A percentile compares a stretch with the other conserved stretches of the same genome.
phyloP scores from a whole-genome alignment of 2,329 filamentous ascomycete species.

The Cadophora luteo-olivacea region DNA sequence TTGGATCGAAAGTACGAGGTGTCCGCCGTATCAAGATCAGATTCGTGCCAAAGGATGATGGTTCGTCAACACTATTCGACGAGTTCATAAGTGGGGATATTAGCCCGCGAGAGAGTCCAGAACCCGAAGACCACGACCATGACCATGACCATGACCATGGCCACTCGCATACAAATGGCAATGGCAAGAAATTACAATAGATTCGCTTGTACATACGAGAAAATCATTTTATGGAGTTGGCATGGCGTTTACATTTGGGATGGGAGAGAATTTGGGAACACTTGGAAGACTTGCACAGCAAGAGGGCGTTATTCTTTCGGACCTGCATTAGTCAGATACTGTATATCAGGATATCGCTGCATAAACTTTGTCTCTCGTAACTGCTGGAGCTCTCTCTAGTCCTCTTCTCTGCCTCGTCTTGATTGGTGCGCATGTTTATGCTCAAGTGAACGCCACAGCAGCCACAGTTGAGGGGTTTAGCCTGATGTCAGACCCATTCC shows the following conservation, averaged over 20 bases:
- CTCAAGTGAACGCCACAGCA: slow-evolving; percentile 18
- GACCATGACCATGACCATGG: slow-evolving; percentile 52
- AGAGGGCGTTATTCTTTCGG: slow-evolving; percentile 30
- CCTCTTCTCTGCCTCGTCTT: slow-evolving; percentile 12
- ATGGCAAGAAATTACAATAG: slow-evolving; percentile 44
- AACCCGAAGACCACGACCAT: slow-evolving; percentile 62
- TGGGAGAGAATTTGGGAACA: slow-evolving; percentile 7
- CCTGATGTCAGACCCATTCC: slow-evolving; percentile 21
- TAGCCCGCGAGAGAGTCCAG: slow-evolving; percentile 61
- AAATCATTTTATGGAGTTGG: slow-evolving; percentile 26
- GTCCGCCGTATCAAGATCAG: slow-evolving; percentile 84
- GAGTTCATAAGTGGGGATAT: slow-evolving; percentile 78
- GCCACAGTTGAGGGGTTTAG: slow-evolving; percentile 21
- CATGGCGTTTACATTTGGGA: slow-evolving; percentile 23
- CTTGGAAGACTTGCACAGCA: slow-evolving; percentile 31
- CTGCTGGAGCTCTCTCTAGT: slow-evolving; percentile 5
- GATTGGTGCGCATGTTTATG: slow-evolving; percentile 35
- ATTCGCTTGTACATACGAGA: slow-evolving; percentile 31
- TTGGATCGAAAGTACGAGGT: slow-evolving; percentile 81
- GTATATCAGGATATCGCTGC: slow-evolving; percentile 32
- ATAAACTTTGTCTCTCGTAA: slow-evolving; percentile 11
- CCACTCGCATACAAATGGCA: slow-evolving; percentile 45
- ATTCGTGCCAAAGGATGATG: slow-evolving; percentile 75
- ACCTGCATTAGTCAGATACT: slow-evolving; percentile 27
- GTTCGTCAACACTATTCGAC: slow-evolving; percentile 68